Percentiles rank a stretch among this genome's conserved stretches.
Conservation (phyloP, 2,329 filamentous ascomycete species). For the Colletotrichum tropicicola region DNA sequence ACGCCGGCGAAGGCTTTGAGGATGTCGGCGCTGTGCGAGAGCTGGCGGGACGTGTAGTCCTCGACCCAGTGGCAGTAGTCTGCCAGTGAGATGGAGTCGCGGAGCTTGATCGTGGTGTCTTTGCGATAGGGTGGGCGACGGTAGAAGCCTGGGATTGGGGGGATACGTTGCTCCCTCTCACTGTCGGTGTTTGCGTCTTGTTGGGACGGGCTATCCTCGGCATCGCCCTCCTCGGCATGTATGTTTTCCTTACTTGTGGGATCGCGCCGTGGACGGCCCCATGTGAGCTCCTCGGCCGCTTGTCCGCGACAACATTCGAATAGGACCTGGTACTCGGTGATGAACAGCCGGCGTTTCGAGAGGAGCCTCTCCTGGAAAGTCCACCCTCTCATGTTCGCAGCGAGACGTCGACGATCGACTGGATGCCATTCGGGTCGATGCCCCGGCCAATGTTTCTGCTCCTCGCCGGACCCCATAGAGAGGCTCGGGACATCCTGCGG, state of each 20-base stretch:
- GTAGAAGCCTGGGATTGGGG: neutral
- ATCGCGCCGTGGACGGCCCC: no score
- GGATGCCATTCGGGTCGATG: conserved; percentile 4
- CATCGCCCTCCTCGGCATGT: no score
- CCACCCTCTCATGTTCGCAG: conserved; percentile 25
- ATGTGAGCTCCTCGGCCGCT: conserved; percentile 15
- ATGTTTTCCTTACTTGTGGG: no score
- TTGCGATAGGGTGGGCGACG: neutral
- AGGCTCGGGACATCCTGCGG: neutral
- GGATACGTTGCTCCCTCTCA: neutral
- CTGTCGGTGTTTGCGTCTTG: neutral
- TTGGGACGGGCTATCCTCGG: neutral
- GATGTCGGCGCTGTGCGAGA: conserved; percentile 17
- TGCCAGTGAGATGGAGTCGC: conserved; percentile 34
- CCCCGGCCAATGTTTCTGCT: neutral
- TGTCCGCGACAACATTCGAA: conserved; percentile 23
- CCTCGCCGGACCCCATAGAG: conserved; percentile 3
- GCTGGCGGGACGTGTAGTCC: conserved; percentile 44
- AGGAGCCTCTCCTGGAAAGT: conserved; percentile 30
- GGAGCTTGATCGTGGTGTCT: neutral
- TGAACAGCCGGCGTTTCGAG: conserved; percentile 23
- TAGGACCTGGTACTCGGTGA: conserved; percentile 25
- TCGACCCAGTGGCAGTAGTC: conserved; percentile 50
- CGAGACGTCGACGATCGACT: neutral
- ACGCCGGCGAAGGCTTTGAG: conserved; percentile 26